A percentile compares a stretch with the other conserved stretches of the same genome.
phyloP scores from a whole-genome alignment of 805 yeast species.

The Cyberlindnera samutprakarnensis region DNA sequence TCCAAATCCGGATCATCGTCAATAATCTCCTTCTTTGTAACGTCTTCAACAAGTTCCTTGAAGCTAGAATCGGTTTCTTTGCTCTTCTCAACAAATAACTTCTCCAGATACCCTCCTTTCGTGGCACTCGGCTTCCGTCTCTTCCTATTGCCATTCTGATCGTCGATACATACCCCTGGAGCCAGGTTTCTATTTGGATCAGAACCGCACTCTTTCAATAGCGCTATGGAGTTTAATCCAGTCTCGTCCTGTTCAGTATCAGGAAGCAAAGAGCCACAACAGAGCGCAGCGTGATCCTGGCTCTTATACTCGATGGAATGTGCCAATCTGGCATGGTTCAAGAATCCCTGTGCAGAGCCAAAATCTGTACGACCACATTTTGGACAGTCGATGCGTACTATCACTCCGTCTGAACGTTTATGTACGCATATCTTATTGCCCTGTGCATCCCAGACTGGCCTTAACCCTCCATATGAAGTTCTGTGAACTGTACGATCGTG shows the following conservation, averaged over 20 bases:
- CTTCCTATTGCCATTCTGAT: conserved; percentile 13
- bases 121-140: conserved; percentile 8
- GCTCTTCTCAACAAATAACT: conserved; percentile 6
- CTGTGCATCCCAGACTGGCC: conserved; percentile 39
- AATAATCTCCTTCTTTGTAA: conserved; percentile 13
- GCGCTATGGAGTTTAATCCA: conserved; percentile 32
- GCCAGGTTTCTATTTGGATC: conserved; percentile 36
- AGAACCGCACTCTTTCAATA: conserved; percentile 27
- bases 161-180: conserved; percentile 16
- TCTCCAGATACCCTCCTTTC: conserved; percentile 12
- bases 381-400: conserved; percentile 62
- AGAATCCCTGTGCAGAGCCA: conserved; percentile 73
- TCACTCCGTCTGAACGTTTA: conserved; percentile 60
- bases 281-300: conserved; percentile 68
- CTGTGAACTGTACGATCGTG: conserved; percentile 26
- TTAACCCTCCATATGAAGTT: conserved; percentile 34
- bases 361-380: conserved; percentile 63
- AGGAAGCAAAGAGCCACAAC: conserved; percentile 51
- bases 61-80: conserved; percentile 9
- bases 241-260: conserved; percentile 51
- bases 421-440: conserved; percentile 44
- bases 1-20: conserved; percentile 10
- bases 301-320: conserved; percentile 64
- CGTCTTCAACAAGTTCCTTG: conserved; percentile 17
- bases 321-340: conserved; percentile 69